Conservation (phyloP, 2,329 filamentous ascomycete genomes). For the Fusarium equiseti region DNA sequence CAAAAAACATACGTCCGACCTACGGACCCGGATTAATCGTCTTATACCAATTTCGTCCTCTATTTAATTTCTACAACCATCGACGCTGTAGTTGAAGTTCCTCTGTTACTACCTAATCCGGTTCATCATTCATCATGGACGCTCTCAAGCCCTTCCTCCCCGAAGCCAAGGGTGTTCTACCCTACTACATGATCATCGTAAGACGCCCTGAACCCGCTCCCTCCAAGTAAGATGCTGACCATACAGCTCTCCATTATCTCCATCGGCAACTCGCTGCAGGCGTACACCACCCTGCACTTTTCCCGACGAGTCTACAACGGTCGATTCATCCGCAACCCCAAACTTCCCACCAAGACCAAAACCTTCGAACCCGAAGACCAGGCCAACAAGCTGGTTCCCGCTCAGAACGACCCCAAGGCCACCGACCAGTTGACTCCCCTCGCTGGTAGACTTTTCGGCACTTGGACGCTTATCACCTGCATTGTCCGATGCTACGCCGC, state of each 20-base stretch:
- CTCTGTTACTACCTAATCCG: not conserved
- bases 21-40: not conserved
- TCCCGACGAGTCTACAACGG: slow-evolving; percentile 89
- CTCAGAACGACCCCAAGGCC: slow-evolving; percentile 60
- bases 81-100: slow-evolving; percentile 24
- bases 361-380: slow-evolving; percentile 65
- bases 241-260: slow-evolving; percentile 83
- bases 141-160: slow-evolving; percentile 60
- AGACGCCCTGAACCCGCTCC: slow-evolving; percentile 40
- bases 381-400: slow-evolving; percentile 63
- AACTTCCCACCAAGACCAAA: slow-evolving; percentile 56
- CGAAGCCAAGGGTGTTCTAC: slow-evolving; percentile 64
- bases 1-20: slow-evolving; percentile 25
- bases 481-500: slow-evolving; percentile 85
- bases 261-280: slow-evolving; percentile 86
- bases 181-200: slow-evolving; percentile 71
- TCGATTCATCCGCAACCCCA: slow-evolving; percentile 65
- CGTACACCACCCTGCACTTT: slow-evolving; percentile 83
- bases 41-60: slow-evolving; percentile 4
- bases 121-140: slow-evolving; percentile 55
- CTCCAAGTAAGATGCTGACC: slow-evolving; percentile 24
- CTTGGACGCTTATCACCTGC: slow-evolving; percentile 85
- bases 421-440: slow-evolving; percentile 78
- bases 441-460: slow-evolving; percentile 83
- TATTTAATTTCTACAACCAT: not conserved